Evolutionary conservation across 305 asterid genomes (phyloP).

Genomic region (Stenogyne calaminthoides): DNA sequence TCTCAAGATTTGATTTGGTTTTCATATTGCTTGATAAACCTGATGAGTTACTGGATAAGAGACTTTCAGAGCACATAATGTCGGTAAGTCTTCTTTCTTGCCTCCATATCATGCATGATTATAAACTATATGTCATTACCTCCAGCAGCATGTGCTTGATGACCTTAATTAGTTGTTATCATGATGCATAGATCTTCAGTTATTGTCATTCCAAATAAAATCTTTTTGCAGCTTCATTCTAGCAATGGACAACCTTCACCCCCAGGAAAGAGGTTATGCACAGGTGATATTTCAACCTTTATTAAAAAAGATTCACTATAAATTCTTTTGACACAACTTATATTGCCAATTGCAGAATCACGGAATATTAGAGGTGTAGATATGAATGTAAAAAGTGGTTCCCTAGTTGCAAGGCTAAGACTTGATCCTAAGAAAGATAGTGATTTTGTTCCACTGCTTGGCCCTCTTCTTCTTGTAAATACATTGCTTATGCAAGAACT

Average conservation of each 20-base stretch:
- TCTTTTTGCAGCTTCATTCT: slow-evolving; percentile 85
- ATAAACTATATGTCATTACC: slow-evolving; percentile 21
- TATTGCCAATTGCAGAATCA: slow-evolving; percentile 49
- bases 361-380: slow-evolving; percentile 48
- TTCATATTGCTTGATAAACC: slow-evolving; percentile 98
- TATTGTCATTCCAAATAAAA: slow-evolving; percentile 19
- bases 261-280: slow-evolving; percentile 65
- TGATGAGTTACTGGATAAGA: slow-evolving; percentile 89
- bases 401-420: slow-evolving; percentile 77
- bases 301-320: slow-evolving; percentile 5
- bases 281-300: slow-evolving; percentile 48
- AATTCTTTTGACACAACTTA: slow-evolving; percentile 29
- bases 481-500: slow-evolving; percentile 92
- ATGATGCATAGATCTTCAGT: slow-evolving; percentile 19
- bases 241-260: slow-evolving; percentile 67
- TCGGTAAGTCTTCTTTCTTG: slow-evolving; percentile 71
- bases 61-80: slow-evolving; percentile 98
- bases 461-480: slow-evolving; percentile 91
- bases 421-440: slow-evolving; percentile 75
- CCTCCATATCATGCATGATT: slow-evolving; percentile 24
- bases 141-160: slow-evolving; percentile 16
- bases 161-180: slow-evolving; percentile 1
- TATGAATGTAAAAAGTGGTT: slow-evolving; percentile 48
- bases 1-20: slow-evolving; percentile 97
- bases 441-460: slow-evolving; percentile 92